Evolutionary conservation across 2,329 filamentous ascomycete genomes (phyloP), one percentile per base, ranked within the genome.

Genomic region (Davidsoniella neocaledoniae): DNA sequence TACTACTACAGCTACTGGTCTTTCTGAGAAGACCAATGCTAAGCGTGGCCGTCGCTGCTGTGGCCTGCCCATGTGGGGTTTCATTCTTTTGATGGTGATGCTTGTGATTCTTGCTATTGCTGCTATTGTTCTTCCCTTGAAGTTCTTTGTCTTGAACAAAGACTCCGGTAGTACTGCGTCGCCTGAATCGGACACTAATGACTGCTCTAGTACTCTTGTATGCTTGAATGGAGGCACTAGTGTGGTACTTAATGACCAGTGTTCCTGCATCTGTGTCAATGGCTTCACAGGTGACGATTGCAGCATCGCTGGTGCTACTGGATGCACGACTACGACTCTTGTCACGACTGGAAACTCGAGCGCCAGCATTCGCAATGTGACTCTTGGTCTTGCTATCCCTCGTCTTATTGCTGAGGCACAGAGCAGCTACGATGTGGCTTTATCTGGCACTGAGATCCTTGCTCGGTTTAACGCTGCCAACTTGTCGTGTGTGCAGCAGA

Each of bases 241-340:
- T 50, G 74, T 90, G 14, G 64, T 86, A 17, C 76, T 73, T 14
- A 69, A 76, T 51, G 74, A 76, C 3, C 68, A 73, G 17, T 96
- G 90, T 65, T 81, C 81, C 10, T 98, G 90, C 61, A 77, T 95
- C 41, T 98, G 90, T 64, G 78, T 81, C 19, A 87, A 91, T 58
- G 86, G 88, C 1, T 96, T 90, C 61, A 88, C 83, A 0, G 73
- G 74, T 12, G 64, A 66, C 19, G 68, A 72, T 53, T 78, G 75
- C 58, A 69, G 68, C 4, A 61, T 63, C 21, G 61, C 64, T 1
- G 68, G 68, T 45, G 62, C 68, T 1, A 63, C 67, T 38, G 73
- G 73, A 14, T 79, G 75, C 58, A 73, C 72, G 1, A 74, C 70
- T 1, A 71, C 72, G 8, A 65, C 68, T 25, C 52, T 69, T 9